Evolutionary conservation across 192 early-diverging fungal species (phyloP).

Genomic region (Coemansia sp.): DNA sequence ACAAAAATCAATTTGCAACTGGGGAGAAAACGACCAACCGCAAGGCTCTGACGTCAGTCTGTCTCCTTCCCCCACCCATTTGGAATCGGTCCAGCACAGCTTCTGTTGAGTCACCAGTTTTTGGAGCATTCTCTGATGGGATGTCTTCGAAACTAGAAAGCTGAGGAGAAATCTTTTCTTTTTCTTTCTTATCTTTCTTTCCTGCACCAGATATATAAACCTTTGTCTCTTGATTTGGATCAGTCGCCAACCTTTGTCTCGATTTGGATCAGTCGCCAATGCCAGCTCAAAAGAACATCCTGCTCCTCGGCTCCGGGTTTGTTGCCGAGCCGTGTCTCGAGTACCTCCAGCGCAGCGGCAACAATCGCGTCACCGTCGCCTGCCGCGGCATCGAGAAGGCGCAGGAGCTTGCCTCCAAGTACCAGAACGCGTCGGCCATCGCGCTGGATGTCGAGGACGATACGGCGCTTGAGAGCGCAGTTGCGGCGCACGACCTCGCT

Average conservation of each 20-base stretch:
- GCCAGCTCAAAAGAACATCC: slow-evolving; percentile 67
- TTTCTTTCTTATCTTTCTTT: slow-evolving; percentile 10
- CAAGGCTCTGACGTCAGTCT: too few relatives aligned
- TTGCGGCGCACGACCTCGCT: slow-evolving; percentile 86
- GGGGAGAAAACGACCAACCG: too few relatives aligned
- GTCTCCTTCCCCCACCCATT: too few relatives aligned
- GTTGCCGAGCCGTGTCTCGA: slow-evolving; percentile 94
- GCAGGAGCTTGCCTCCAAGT: slow-evolving; percentile 66
- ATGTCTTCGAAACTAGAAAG: too few relatives aligned
- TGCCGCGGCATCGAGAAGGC: slow-evolving; percentile 77
- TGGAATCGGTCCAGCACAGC: too few relatives aligned
- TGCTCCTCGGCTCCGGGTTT: slow-evolving; percentile 96
- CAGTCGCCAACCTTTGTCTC: too few relatives aligned
- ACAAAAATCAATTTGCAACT: too few relatives aligned
- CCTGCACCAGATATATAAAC: too few relatives aligned
- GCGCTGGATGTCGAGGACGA: slow-evolving; percentile 83
- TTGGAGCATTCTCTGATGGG: too few relatives aligned
- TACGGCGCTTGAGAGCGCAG: slow-evolving; percentile 67
- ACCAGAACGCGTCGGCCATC: slow-evolving; percentile 62
- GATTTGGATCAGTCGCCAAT: slow-evolving; percentile 8
- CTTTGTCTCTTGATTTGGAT: too few relatives aligned
- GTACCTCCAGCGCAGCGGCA: slow-evolving; percentile 86
- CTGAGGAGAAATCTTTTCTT: not conserved
- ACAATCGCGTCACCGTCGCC: slow-evolving; percentile 91
- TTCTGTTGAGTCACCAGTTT: not conserved